Evolutionary conservation across 345 rosid genomes (phyloP).

Genomic region (Carallia pectinifolia): DNA sequence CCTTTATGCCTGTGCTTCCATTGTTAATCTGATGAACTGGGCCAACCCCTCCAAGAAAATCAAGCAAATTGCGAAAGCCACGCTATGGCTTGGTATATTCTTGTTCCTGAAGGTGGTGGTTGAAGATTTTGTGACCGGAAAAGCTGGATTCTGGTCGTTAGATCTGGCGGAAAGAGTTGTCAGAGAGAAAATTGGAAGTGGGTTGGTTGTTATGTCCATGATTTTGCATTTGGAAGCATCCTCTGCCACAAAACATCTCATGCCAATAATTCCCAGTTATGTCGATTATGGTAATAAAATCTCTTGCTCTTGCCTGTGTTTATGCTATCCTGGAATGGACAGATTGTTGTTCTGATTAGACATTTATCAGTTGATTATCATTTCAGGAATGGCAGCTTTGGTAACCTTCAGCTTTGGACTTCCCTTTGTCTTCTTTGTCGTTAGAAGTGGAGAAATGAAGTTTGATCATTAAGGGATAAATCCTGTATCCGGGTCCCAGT

Average conservation of each 20-base stretch:
- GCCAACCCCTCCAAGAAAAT: constrained; percentile 19
- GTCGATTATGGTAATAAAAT: neutral
- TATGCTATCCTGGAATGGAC: neutral
- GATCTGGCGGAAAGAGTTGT: constrained; percentile 64
- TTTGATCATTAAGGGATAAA: constrained; percentile 24
- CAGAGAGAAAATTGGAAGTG: constrained; percentile 80
- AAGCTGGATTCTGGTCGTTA: constrained; percentile 53
- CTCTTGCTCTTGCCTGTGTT: neutral
- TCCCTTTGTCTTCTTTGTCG: constrained; percentile 53
- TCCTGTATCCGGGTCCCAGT: neutral
- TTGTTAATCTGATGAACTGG: constrained; percentile 47
- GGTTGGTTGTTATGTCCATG: constrained; percentile 65
- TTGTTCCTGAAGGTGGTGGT: constrained; percentile 54
- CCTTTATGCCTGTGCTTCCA: constrained; percentile 56
- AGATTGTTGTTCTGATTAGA: neutral
- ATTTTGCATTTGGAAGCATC: constrained; percentile 49
- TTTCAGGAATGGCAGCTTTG: constrained; percentile 51
- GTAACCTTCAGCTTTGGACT: constrained; percentile 56
- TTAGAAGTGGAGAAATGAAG: constrained; percentile 46
- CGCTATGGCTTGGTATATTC: constrained; percentile 39
- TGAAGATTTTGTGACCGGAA: constrained; percentile 37
- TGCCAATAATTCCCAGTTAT: constrained; percentile 9
- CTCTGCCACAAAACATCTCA: constrained; percentile 9
- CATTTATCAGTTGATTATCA: neutral
- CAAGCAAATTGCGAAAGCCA: constrained; percentile 28